Evolutionary conservation across 768 basidiomycete species (phyloP), one percentile per base, ranked within the genome.

Genomic region (Tricholoma flavovirens): DNA sequence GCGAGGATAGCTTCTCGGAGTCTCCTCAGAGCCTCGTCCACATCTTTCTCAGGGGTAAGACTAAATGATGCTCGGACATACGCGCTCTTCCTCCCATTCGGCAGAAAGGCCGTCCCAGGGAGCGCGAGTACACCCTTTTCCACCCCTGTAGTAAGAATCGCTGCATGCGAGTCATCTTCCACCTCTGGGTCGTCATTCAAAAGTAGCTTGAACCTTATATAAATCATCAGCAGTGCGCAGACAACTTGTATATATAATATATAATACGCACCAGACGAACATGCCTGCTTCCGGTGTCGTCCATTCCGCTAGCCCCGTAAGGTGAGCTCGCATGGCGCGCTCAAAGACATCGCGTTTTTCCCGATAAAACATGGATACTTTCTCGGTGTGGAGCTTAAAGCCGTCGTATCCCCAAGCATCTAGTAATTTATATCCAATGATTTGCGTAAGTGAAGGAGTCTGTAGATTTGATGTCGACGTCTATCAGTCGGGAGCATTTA

Each of bases 51-150:
- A 0, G 74, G 72, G 11, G 82, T 71, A 46, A 87, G 67, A 66
- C 87, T 89, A 71, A 94, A 95, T 17, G 87, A 78, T 14, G 88
- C 86, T 8, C 46, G 46, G n/a, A 49, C 46, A 29, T 84, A 87
- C n/a, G 83, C 74, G 4, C 83, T 83, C 63, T 77, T 81, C 33
- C 80, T 71, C 1, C 80, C 83, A 56, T 77, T 82, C 4, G 90
- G 88, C 55, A 84, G 75, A 72, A 29, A 49, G 2, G 82, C 83
- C 3, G 78, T 80, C 12, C 93, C 93, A 0, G 93, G 93, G 3
- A 95, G 78, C n/a, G 87, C 89, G 14, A 95, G 81, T 10, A 95
- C 87, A 21, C 91, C 90, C 17, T 78, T 77, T 56, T 83, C 79
- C 42, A 87, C 75, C 15, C 90, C 90, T 56, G 83, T 84, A 6